Percentiles rank a stretch among this genome's conserved stretches.
Evolutionary conservation across 257 asterid species (phyloP).

Genomic region (Forsythia suspensa): DNA sequence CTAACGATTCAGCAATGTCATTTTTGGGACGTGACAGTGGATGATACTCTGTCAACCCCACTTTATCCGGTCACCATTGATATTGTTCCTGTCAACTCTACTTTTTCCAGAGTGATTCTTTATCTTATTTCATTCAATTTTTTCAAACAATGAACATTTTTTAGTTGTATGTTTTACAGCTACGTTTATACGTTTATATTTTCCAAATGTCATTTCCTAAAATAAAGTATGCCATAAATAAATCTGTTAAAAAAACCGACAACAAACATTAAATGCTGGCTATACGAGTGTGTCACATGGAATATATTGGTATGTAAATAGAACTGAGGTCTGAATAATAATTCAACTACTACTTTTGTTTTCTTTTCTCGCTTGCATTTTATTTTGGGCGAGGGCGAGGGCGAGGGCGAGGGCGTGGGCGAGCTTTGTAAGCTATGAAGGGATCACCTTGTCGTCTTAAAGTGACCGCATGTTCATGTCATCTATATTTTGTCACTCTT

Average conservation of each 20-base stretch:
- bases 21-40: neutral
- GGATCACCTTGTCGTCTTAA: neutral
- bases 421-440: neutral
- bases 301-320: neutral
- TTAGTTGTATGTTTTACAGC: neutral
- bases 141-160: neutral
- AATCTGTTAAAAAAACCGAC: neutral
- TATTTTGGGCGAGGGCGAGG: neutral
- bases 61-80: neutral
- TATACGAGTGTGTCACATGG: neutral
- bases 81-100: neutral
- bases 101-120: neutral
- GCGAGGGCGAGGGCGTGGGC: neutral
- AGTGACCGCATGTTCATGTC: neutral
- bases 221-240: neutral
- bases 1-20: neutral
- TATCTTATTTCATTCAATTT: neutral
- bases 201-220: neutral
- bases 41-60: neutral
- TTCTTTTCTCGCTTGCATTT: neutral
- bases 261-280: neutral
- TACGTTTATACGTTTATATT: neutral
- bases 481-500: neutral
- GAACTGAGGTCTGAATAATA: neutral
- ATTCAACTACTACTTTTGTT: neutral